Percentiles rank a stretch among this genome's conserved stretches.
These are phyloP conservation scores for Oxyria digyna DNA, from an alignment of 148 eudicot species.

Conservation along the genomic window DNA sequence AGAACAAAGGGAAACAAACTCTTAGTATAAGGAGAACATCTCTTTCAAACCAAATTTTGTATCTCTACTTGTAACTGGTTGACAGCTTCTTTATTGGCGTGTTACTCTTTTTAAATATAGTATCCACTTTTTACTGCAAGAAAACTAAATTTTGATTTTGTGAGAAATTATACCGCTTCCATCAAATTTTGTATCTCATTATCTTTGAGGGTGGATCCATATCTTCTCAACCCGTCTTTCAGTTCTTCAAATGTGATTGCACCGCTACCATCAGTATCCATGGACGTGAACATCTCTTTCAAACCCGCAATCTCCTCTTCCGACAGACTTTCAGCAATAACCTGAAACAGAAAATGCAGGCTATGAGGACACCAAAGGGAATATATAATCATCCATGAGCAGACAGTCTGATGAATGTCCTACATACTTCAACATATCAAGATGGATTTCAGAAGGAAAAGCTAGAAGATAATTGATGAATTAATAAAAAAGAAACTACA, in stretches of 20 bases:
- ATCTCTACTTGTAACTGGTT: no score
- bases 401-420: background rate
- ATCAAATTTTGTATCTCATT: slow-evolving; percentile 83
- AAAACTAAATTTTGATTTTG: background rate
- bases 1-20: no score
- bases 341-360: slow-evolving; percentile 28
- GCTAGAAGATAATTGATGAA: background rate
- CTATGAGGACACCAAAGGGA: background rate
- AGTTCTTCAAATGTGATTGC: slow-evolving; percentile 95
- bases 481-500: background rate
- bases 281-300: slow-evolving; percentile 82
- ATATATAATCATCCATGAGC: background rate
- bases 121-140: background rate
- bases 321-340: slow-evolving; percentile 92
- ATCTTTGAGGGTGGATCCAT: slow-evolving; percentile 90
- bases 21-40: no score
- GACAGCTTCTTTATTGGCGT: no score
- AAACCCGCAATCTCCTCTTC: slow-evolving; percentile 96
- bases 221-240: slow-evolving; percentile 85
- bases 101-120: background rate
- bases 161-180: slow-evolving; percentile 59
- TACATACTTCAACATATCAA: background rate
- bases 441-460: background rate
- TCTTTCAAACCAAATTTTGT: no score
- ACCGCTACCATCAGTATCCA: slow-evolving; percentile 97